Base-by-base conservation (phyloP, 495 filamentous ascomycete species). In the Mycothermus thermophilus region DNA sequence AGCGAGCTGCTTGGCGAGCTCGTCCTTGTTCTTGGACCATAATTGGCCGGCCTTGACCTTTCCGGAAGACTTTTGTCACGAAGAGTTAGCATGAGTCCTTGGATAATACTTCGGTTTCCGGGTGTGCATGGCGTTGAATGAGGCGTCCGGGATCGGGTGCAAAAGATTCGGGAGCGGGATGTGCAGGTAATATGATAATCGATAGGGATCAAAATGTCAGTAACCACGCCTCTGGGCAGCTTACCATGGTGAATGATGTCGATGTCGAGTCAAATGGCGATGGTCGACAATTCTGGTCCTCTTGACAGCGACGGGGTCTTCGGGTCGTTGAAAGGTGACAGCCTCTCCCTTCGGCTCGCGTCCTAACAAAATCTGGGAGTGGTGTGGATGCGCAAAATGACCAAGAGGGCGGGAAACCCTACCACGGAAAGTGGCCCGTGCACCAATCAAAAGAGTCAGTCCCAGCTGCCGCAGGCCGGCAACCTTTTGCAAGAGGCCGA, bases 1-100 rank as follows among this genome's bases (percentile, higher is more conserved):
- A 49, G 75, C 74, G 50, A 94, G 73, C 65, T 95, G 86, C 73
- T 87, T 42, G 59, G 72, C 72, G 62, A 97, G 75, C 48, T 97
- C 92, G 55, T 88, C 81, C 78, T 95, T 95, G 78, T 71, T 82
- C 85, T 99, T 99, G 66, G 78, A 77, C 90, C 92, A 96, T 62
- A 99, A 81, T 68, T 79, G 73, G 68, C 71, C 75, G 60, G 86
- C 75, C 75, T 93, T 95, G 66, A 96, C 83, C 72, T 92, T 92
- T 60, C 74, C 71, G 53, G 79, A 66, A 69, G 85, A 92, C 85
- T 88, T 55, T 44, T 6, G 27, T 44, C 54, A 53, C 31, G 7
- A 32, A 43, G 34, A 16, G 51, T 59, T 35, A 57, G 54, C 48
- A 24, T 27, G 27, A 47, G 41, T 27, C 35, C 37, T 16, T 30